Percentiles rank a stretch among this genome's conserved stretches.
Evolutionary conservation across 371 early-diverging fungal genomes (phyloP).

Genomic region (Mortierella polycephala): DNA sequence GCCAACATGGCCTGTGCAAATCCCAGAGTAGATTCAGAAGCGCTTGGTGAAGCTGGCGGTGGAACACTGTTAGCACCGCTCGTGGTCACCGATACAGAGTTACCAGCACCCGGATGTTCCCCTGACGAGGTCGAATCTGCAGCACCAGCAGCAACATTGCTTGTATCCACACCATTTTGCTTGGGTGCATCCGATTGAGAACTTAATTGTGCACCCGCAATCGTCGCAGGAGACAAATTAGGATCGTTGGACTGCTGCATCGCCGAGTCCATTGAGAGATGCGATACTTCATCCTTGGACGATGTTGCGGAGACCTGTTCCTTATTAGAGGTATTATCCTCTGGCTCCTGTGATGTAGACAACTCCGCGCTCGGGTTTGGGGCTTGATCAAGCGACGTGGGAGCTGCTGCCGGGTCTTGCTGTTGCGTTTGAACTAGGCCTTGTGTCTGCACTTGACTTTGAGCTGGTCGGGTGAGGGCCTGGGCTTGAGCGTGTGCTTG

Average conservation of each 20-base stretch:
- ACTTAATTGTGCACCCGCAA: no score
- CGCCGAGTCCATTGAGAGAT: no score
- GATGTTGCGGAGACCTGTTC: no score
- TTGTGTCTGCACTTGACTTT: no score
- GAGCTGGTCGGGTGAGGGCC: not conserved
- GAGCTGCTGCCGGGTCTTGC: not conserved
- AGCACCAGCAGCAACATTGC: not conserved
- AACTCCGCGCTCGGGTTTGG: not conserved
- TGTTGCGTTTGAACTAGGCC: not conserved
- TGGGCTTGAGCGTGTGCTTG: constrained; percentile 38
- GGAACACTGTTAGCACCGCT: not conserved
- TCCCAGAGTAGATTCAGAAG: constrained; percentile 36
- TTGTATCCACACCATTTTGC: not conserved
- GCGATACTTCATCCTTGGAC: no score
- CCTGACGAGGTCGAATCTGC: not conserved
- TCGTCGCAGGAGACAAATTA: no score
- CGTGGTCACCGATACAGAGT: not conserved
- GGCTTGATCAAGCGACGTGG: no score
- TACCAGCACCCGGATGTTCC: not conserved
- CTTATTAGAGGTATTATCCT: no score
- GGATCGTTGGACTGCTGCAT: no score
- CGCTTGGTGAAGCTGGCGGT: constrained; percentile 4
- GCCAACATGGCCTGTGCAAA: constrained; percentile 50
- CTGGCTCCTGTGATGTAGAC: no score
- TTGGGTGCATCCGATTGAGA: no score